Conservation (phyloP, 305 asterid species). For the Fraxinus velutina region DNA sequence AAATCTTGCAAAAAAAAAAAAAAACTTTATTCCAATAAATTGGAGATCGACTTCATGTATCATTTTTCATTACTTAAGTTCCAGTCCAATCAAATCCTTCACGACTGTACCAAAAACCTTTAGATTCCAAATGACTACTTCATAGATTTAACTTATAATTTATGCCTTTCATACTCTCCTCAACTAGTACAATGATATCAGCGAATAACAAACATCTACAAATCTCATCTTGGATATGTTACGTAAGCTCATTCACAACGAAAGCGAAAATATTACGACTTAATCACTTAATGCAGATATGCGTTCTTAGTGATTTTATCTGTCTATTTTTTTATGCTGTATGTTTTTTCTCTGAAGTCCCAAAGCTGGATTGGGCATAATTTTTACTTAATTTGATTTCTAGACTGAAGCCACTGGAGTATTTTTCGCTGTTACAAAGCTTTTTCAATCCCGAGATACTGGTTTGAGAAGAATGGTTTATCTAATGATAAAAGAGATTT, state of each 20-base stretch:
- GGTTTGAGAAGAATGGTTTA: constrained; percentile 96
- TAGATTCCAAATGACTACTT: background rate
- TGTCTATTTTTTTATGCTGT: background rate
- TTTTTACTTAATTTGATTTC: constrained; percentile 13
- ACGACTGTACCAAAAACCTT: background rate
- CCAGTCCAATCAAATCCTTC: background rate
- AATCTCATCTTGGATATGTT: background rate
- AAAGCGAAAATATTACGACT: background rate
- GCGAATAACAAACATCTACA: background rate
- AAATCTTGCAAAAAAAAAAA: background rate
- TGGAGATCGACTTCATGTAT: background rate
- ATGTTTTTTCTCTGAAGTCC: background rate
- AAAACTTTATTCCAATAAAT: background rate
- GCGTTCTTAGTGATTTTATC: background rate
- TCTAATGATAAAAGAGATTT: constrained; percentile 84
- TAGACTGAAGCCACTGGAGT: constrained; percentile 90
- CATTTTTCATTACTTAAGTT: background rate
- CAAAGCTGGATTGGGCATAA: background rate
- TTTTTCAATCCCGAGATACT: constrained; percentile 80
- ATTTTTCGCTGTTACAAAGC: constrained; percentile 88
- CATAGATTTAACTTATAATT: background rate
- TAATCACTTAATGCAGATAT: background rate
- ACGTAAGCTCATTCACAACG: background rate
- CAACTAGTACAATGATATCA: background rate
- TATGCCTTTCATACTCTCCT: background rate